A percentile compares a stretch with the other conserved stretches of the same genome.
phyloP scores from a whole-genome alignment of 768 basidiomycete species.

The Coprinellus micaceus region DNA sequence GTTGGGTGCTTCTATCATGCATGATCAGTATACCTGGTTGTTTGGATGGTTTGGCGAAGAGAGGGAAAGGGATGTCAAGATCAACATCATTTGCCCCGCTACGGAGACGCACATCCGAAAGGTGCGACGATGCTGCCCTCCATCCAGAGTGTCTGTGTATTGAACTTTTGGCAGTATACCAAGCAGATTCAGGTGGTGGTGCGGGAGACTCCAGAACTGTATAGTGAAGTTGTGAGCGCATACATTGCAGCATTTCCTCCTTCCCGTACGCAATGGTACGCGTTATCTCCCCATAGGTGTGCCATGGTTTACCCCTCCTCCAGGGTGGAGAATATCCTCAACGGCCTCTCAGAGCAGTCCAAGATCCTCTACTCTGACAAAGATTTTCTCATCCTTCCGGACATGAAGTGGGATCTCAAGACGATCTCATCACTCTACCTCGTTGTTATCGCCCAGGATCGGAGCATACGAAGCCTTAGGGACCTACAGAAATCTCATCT shows the following conservation, averaged over 20 bases:
- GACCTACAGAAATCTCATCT: slow-evolving; percentile 70
- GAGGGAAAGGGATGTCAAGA: slow-evolving; percentile 63
- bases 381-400: slow-evolving; percentile 79
- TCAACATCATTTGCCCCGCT: slow-evolving; percentile 83
- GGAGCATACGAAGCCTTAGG: slow-evolving; percentile 64
- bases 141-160: not conserved
- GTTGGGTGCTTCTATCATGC: not conserved
- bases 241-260: slow-evolving; percentile 76
- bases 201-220: slow-evolving; percentile 78
- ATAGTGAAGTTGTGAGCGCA: slow-evolving; percentile 64
- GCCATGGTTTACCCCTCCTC: not conserved
- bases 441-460: slow-evolving; percentile 66
- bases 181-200: slow-evolving; percentile 70
- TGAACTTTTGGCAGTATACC: slow-evolving; percentile 54
- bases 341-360: slow-evolving; percentile 69
- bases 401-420: slow-evolving; percentile 94
- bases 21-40: slow-evolving; percentile 72
- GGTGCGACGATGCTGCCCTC: slow-evolving; percentile 30
- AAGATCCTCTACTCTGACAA: slow-evolving; percentile 64
- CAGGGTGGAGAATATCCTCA: slow-evolving; percentile 86
- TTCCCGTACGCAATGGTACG: slow-evolving; percentile 78
- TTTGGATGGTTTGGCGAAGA: slow-evolving; percentile 61
- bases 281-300: not conserved
- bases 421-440: slow-evolving; percentile 81
- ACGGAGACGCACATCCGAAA: slow-evolving; percentile 88